phyloP scores from a whole-genome alignment of 352 stramenopile species.

The Phytophthora meadii region DNA sequence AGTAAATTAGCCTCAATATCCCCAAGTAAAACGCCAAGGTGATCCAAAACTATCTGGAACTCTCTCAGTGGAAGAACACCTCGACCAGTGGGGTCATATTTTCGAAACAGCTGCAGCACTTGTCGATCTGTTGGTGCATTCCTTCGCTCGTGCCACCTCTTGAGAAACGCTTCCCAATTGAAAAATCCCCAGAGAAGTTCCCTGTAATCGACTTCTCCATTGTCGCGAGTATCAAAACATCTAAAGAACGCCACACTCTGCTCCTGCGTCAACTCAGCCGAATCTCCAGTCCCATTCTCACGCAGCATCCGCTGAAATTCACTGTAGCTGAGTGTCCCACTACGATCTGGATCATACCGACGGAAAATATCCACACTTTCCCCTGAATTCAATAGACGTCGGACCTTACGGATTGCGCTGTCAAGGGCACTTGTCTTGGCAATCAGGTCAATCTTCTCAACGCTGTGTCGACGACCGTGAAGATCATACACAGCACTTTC shows the following conservation, averaged over 20 bases:
- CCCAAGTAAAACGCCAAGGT: slow-evolving; percentile 56
- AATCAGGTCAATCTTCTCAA: slow-evolving; percentile 37
- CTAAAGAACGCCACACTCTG: slow-evolving; percentile 53
- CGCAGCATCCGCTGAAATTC: slow-evolving; percentile 54
- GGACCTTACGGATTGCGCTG: slow-evolving; percentile 63
- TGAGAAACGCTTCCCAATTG: slow-evolving; percentile 63
- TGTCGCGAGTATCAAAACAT: slow-evolving; percentile 59
- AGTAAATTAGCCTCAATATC: slow-evolving; percentile 59
- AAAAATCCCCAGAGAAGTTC: slow-evolving; percentile 77
- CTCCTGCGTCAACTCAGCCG: slow-evolving; percentile 37
- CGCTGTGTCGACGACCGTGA: slow-evolving; percentile 55
- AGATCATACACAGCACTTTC: slow-evolving; percentile 67
- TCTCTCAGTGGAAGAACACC: slow-evolving; percentile 49
- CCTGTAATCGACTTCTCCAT: slow-evolving; percentile 59
- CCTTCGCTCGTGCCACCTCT: slow-evolving; percentile 57
- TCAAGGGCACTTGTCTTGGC: slow-evolving; percentile 42
- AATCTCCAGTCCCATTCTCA: slow-evolving; percentile 30
- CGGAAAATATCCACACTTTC: slow-evolving; percentile 50
- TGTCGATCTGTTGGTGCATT: slow-evolving; percentile 22
- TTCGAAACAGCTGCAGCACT: slow-evolving; percentile 50
- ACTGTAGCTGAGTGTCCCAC: slow-evolving; percentile 49
- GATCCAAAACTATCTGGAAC: slow-evolving; percentile 60
- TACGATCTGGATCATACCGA: slow-evolving; percentile 55
- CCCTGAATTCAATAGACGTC: slow-evolving; percentile 35
- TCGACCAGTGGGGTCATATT: slow-evolving; percentile 46